phyloP scores from a whole-genome alignment of 345 rosid genomes.

The Anacardium occidentale region DNA sequence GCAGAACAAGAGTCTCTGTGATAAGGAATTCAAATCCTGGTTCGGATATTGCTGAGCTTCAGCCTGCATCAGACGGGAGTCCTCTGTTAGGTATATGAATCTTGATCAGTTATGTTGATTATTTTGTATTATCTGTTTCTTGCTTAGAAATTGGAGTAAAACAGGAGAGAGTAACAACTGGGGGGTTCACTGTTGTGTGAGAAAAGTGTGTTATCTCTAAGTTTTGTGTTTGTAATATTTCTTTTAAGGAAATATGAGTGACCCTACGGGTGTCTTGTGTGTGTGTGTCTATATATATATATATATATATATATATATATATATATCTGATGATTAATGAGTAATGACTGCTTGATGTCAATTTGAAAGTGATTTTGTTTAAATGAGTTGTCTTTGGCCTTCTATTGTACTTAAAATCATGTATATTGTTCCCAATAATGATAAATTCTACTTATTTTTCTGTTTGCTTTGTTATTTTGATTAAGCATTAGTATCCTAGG shows the following conservation, averaged over 20 bases:
- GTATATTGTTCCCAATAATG: neutral
- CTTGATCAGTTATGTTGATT: neutral
- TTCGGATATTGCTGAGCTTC: constrained; percentile 66
- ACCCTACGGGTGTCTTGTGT: neutral
- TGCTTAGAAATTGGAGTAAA: neutral
- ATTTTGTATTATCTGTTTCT: constrained; percentile 2
- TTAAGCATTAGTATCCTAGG: neutral
- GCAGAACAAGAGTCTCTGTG: constrained; percentile 45
- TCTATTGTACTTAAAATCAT: neutral
- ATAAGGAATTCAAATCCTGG: constrained; percentile 63
- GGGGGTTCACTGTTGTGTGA: neutral
- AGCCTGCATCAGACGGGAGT: constrained; percentile 84
- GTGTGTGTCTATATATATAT: no score
- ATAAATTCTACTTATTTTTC: neutral
- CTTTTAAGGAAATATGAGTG: neutral
- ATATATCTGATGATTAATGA: neutral
- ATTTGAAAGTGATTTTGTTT: neutral
- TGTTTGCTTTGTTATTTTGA: neutral
- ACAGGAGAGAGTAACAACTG: neutral
- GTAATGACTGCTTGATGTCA: neutral
- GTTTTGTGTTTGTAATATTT: neutral
- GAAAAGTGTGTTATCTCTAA: neutral
- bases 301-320: no score
- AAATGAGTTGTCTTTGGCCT: neutral
- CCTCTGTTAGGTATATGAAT: constrained; percentile 67